Conservation (phyloP, 176 grass and related monocot genomes). For the Secale cereale region DNA sequence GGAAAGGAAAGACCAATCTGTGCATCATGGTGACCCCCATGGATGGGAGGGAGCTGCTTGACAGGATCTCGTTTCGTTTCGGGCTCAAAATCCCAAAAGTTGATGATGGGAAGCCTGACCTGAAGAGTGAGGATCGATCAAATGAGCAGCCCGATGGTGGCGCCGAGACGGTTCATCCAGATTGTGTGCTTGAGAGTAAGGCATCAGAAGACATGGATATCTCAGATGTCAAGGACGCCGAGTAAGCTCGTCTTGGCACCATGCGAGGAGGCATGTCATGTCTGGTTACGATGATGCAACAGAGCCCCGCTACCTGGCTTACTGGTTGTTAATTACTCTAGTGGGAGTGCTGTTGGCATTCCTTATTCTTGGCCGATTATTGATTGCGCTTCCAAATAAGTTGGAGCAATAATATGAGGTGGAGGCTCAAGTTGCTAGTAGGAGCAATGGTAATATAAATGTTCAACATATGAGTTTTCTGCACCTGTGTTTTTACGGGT, state of each 20-base stretch:
- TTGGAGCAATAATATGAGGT: too few species aligned
- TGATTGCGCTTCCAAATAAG: too few species aligned
- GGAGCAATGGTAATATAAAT: too few species aligned
- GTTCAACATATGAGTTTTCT: too few species aligned
- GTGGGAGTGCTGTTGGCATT: neutral
- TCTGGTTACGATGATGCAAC: neutral
- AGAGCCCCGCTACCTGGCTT: neutral
- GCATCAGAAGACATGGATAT: constrained; percentile 19
- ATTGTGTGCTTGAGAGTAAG: constrained; percentile 21
- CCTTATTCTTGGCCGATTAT: neutral
- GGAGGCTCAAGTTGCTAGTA: too few species aligned
- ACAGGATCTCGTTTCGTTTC: constrained; percentile 65
- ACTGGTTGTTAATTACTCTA: neutral
- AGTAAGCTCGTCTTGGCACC: constrained; percentile 8
- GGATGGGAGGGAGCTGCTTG: constrained; percentile 80
- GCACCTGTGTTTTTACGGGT: too few species aligned
- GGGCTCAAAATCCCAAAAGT: constrained; percentile 29
- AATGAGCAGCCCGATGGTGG: neutral
- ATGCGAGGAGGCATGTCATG: neutral
- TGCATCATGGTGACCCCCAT: constrained; percentile 78
- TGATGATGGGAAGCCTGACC: constrained; percentile 7
- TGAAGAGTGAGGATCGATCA: constrained; percentile 16
- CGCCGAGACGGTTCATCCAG: constrained; percentile 9
- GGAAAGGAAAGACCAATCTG: constrained; percentile 98
- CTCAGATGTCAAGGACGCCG: constrained; percentile 4